Evolutionary conservation across 768 basidiomycete species (phyloP).

Genomic region (Tricholoma saponaceum): DNA sequence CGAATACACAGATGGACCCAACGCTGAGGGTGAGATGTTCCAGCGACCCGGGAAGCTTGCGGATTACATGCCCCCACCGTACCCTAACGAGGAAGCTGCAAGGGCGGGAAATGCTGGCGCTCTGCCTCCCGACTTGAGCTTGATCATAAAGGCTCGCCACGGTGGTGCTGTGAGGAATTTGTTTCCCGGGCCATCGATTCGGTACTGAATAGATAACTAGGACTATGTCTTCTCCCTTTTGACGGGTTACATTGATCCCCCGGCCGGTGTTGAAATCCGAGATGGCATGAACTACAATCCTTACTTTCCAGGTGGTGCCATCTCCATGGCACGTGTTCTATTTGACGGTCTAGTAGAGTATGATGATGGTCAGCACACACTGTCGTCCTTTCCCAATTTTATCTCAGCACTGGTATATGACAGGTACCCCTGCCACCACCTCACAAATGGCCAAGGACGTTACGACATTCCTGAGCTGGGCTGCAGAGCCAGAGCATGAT

Average conservation of each 20-base stretch:
- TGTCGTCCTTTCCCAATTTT: not conserved
- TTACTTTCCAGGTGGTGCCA: slow-evolving; percentile 98
- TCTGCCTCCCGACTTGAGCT: slow-evolving; percentile 92
- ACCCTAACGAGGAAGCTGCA: slow-evolving; percentile 97
- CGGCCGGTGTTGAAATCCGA: slow-evolving; percentile 90
- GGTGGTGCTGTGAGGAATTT: slow-evolving; percentile 74
- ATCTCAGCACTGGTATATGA: not conserved
- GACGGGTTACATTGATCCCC: slow-evolving; percentile 95
- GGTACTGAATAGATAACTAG: slow-evolving; percentile 33
- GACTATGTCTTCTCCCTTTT: slow-evolving; percentile 97
- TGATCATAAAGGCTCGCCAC: slow-evolving; percentile 98
- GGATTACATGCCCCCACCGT: slow-evolving; percentile 93
- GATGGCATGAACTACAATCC: slow-evolving; percentile 99
- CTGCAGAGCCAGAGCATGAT: slow-evolving; percentile 97
- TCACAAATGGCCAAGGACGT: slow-evolving; percentile 99
- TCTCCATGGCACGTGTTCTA: slow-evolving; percentile 95
- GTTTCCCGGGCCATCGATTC: not conserved
- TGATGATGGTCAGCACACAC: slow-evolving; percentile 67
- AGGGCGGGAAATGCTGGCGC: slow-evolving; percentile 92
- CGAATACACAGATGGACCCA: slow-evolving; percentile 95
- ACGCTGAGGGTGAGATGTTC: slow-evolving; percentile 97
- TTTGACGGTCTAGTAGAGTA: slow-evolving; percentile 97
- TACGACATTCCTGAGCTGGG: slow-evolving; percentile 92
- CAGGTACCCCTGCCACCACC: slow-evolving; percentile 92
- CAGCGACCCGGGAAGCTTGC: slow-evolving; percentile 96